Base-by-base conservation (phyloP, 306 rosid species). In the Castanopsis chinensis region DNA sequence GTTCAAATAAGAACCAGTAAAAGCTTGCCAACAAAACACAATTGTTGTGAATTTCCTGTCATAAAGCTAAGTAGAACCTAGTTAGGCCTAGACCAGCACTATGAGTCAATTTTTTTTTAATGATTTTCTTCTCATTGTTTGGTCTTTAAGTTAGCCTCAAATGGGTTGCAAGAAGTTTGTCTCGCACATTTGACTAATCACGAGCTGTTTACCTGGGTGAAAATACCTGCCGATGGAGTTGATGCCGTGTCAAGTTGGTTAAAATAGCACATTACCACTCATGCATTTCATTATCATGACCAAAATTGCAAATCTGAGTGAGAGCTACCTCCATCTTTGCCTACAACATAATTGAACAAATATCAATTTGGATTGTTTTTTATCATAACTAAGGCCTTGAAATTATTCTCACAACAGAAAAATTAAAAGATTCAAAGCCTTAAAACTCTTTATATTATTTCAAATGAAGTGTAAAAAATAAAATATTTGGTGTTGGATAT, bases 281-380 rank as follows among this genome's bases (percentile, higher is more conserved):
- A 49, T 49, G 5, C 27, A 11, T 71, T 69, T 56, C 33, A 59
- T 51, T 69, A 67, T 53, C 57, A 32, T 63, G 73, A 32, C 68
- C 30, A 30, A 28, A 37, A 35, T 27, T 5, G 30, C 79, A 49
- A 21, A 45, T 80, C 80, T 45, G 2, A 57, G n/a, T 15, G 76
- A 80, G 57, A 75, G 65, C 19, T 69, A 21, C 80, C 33, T 20
- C 75, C 71, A 74, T 72, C 64, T 37, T 10, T 56, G 52, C 19
- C 1, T 19, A 20, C 52, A 45, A 45, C 52, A 45, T 45, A 45
- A 45, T 45, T 45, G 12, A 35, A 20, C 28, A 12, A 13, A 68
- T 69, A 49, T 49, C 51, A 20, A n/a, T 15, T 27, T 28, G 71
- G 35, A 65, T 65, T 7, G 12, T 32, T 65, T 17, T 65, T 23